Evolutionary conservation across 768 basidiomycete genomes (phyloP).

Genomic region (Mycena floridula): DNA sequence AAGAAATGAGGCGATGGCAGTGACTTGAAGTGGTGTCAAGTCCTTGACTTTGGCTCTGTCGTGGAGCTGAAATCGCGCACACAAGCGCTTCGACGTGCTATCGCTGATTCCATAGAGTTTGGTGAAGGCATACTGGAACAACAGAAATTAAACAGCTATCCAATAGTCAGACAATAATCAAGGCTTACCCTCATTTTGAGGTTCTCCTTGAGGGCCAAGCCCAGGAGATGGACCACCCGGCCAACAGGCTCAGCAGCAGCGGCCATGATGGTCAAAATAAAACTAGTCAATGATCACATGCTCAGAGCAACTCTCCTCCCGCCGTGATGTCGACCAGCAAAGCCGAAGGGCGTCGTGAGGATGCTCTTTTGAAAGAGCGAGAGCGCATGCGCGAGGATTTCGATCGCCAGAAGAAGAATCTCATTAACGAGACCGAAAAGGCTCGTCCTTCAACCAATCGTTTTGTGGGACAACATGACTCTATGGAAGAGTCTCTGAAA

Average conservation of each 20-base stretch:
- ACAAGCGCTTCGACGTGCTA: slow-evolving; percentile 70
- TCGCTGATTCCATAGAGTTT: slow-evolving; percentile 86
- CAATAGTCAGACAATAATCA: too few species aligned
- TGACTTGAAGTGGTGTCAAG: slow-evolving; percentile 82
- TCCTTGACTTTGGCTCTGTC: slow-evolving; percentile 75
- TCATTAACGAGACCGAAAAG: slow-evolving; percentile 89
- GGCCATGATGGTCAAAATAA: not conserved
- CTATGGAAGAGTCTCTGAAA: slow-evolving; percentile 90
- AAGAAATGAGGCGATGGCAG: slow-evolving; percentile 88
- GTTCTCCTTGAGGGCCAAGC: slow-evolving; percentile 73
- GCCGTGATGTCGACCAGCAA: slow-evolving; percentile 59
- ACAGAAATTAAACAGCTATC: not conserved
- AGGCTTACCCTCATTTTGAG: slow-evolving; percentile 66
- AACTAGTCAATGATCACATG: not conserved
- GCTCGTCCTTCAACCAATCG: slow-evolving; percentile 81
- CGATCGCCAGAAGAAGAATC: slow-evolving; percentile 72
- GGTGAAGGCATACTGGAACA: slow-evolving; percentile 76
- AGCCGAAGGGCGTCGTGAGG: slow-evolving; percentile 81
- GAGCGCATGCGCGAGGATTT: slow-evolving; percentile 74
- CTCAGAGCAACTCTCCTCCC: too few species aligned
- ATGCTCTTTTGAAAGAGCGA: slow-evolving; percentile 81
- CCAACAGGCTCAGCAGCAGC: not conserved
- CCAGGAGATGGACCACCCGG: slow-evolving; percentile 84
- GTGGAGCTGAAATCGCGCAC: slow-evolving; percentile 91
- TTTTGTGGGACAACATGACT: slow-evolving; percentile 92